Base-by-base conservation (phyloP, 2,329 filamentous ascomycete species). In the Fusarium secorum region DNA sequence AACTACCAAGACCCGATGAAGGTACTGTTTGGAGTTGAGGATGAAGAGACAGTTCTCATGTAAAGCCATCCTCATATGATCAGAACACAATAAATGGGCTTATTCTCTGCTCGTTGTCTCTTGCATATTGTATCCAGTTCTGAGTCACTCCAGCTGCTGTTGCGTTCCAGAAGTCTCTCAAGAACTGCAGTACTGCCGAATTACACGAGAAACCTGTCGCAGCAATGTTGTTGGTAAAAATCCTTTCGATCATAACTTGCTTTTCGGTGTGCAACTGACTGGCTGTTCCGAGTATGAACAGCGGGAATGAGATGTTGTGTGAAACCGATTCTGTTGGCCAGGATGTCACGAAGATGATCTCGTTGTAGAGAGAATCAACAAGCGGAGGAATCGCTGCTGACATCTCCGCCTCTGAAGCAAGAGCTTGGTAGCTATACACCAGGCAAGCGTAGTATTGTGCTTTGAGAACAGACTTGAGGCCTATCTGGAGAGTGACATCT, bases 1-100 rank as follows among this genome's bases (percentile, higher is more conserved):
- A 69, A 65, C 35, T 70, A 70, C 20, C 66, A 70, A n/a, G 67
- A 70, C 28, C 67, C 65, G 0, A 70, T 70, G 67, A 42, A 55
- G 15, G 66, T 69, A 2, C 7, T 70, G 24, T 70, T 70, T 26
- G 60, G 60, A 17, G 66, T 70, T 0, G 60, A 69, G 5, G 67
- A 70, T 7, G 66, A 69, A 5, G 67, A 70, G 22, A 66, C 61
- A 8, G 65, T 70, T 20, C 26, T 51, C 13, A 64, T 69, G 66
- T 69, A 14, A 35, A 9, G 7, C 0, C 2, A 9, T 22, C 11
- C 3, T 20, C n/a, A 7, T 4, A 17, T 33, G 13, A n/a, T 41
- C 7, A 58, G 11, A 57, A 48, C 4, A 61, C 28, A 18, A 60
- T 60, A 13, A 60, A 60, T 11, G 49, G 57, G 1, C 49, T 44